Base-by-base conservation (phyloP, 2,329 filamentous ascomycete species). In the Xylariaceae sp. region DNA sequence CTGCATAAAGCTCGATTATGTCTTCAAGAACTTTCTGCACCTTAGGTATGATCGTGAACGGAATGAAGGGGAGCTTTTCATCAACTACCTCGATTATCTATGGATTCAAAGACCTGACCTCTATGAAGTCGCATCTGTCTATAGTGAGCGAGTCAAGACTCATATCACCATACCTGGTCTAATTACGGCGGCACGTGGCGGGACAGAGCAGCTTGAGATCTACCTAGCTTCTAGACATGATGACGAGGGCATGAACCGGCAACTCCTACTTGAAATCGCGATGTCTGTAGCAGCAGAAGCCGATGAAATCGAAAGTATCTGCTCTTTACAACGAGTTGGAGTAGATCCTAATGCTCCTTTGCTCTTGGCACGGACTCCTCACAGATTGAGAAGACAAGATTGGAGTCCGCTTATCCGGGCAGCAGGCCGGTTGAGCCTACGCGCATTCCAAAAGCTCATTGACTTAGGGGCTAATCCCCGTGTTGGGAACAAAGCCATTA, bases 361-460 rank as follows among this genome's bases (percentile, higher is more conserved):
- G 5, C 23, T 44, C 20, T n/a, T 37, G 3, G 22, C 14, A 6
- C 3, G 2, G 1, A 11, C 3, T 14, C n/a, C n/a, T n/a, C n/a
- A n/a, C n/a, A 1, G 1, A 4, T 2, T 7, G 2, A 29, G n/a
- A 11, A 14, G 20, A 11, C 2, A 4, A 3, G 19, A 33, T 34
- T 44, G 23, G 42, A 19, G 34, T 17, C 42, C 42, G 5, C 22
- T 44, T 16, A 44, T 44, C 20, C 23, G 23, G n/a, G 42, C 42
- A 34, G 36, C 35, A 44, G 35, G 6, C 3, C 20, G 19, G 10
- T 38, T 38, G 8, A 20, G 39, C 11, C 21, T 44, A 4, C 14
- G 21, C 2, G 35, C 36, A 10, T 20, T 39, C 36, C 23, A 12
- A 6, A 17, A 10, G 16, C 36, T 44, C 19, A 6, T 39, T 34